A percentile compares a stretch with the other conserved stretches of the same genome.
phyloP scores from a whole-genome alignment of 768 basidiomycete species.

The Kockovaella imperatae region DNA sequence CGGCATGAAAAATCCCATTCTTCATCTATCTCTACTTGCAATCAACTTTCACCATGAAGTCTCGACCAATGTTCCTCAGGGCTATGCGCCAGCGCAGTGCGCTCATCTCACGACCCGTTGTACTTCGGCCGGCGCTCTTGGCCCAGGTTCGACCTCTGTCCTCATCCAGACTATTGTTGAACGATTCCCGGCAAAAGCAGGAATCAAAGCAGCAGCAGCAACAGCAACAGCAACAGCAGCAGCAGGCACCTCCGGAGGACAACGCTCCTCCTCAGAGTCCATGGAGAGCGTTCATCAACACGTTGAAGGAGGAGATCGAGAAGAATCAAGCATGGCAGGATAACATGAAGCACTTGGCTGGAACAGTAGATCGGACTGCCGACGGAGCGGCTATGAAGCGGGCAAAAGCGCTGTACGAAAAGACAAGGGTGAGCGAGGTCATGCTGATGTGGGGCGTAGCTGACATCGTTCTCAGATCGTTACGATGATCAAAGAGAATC shows the following conservation, averaged over 20 bases:
- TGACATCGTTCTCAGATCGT: conserved; percentile 55
- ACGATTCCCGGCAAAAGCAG: conserved; percentile 10
- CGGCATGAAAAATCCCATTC: no score
- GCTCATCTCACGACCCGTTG: conserved; percentile 6
- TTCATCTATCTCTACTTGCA: neutral
- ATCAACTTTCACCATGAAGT: conserved; percentile 15
- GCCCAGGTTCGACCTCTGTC: conserved; percentile 10
- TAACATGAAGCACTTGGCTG: conserved; percentile 92
- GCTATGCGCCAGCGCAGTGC: conserved; percentile 9
- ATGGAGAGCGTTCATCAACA: conserved; percentile 92
- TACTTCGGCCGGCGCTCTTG: conserved; percentile 4
- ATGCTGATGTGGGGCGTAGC: neutral
- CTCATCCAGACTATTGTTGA: conserved; percentile 9
- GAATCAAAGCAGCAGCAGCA: conserved; percentile 3
- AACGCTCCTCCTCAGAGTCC: conserved; percentile 57
- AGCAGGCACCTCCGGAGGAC: conserved; percentile 11
- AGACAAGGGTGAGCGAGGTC: conserved; percentile 68
- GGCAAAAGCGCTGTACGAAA: conserved; percentile 85
- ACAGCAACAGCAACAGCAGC: conserved; percentile 5
- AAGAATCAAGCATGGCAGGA: conserved; percentile 94
- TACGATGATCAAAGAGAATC: conserved; percentile 93
- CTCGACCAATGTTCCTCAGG: conserved; percentile 25
- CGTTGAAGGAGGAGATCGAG: conserved; percentile 79
- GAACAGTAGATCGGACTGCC: conserved; percentile 93
- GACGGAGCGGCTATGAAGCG: conserved; percentile 93